Conservation (phyloP, 2,329 filamentous ascomycete species). For the Lachnellula subtilissima region DNA sequence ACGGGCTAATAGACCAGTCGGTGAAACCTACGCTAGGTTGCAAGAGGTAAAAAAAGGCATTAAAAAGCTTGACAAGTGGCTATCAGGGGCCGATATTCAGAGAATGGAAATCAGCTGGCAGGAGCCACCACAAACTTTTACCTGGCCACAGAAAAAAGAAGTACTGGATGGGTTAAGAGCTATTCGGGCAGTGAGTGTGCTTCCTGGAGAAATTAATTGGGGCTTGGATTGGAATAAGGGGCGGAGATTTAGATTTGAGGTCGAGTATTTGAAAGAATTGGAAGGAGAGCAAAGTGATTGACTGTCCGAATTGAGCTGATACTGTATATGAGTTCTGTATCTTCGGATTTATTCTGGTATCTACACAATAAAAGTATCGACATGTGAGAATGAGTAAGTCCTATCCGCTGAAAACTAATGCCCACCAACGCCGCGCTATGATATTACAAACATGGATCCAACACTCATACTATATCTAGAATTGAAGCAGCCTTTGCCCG, state of each 20-base stretch:
- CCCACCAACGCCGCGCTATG: constrained; percentile 32
- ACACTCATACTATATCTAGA: constrained; percentile 13
- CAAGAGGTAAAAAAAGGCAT: constrained; percentile 23
- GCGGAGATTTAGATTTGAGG: constrained; percentile 22
- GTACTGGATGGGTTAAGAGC: constrained; percentile 24
- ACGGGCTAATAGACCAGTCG: constrained; percentile 31
- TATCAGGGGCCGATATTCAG: constrained; percentile 22
- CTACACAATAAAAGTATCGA: not conserved
- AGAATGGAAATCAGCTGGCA: constrained; percentile 24
- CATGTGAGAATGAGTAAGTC: not conserved
- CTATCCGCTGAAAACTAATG: not conserved
- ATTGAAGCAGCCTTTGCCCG: constrained; percentile 35
- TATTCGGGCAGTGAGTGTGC: constrained; percentile 18
- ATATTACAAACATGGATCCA: constrained; percentile 17
- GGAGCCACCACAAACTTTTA: constrained; percentile 28
- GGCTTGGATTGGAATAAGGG: constrained; percentile 27
- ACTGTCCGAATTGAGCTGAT: no score
- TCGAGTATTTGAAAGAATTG: constrained; percentile 23
- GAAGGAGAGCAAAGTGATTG: constrained; percentile 9
- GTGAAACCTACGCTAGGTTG: constrained; percentile 26
- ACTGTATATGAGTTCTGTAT: constrained; percentile 1
- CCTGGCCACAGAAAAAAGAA: constrained; percentile 25
- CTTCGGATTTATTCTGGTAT: not conserved
- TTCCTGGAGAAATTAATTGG: constrained; percentile 26
- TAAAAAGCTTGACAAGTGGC: constrained; percentile 25